A percentile compares a stretch with the other conserved stretches of the same genome.
These are phyloP conservation scores for Strobilomyces echinocephalus DNA, from an alignment of 768 basidiomycete species.

Conservation along the genomic window DNA sequence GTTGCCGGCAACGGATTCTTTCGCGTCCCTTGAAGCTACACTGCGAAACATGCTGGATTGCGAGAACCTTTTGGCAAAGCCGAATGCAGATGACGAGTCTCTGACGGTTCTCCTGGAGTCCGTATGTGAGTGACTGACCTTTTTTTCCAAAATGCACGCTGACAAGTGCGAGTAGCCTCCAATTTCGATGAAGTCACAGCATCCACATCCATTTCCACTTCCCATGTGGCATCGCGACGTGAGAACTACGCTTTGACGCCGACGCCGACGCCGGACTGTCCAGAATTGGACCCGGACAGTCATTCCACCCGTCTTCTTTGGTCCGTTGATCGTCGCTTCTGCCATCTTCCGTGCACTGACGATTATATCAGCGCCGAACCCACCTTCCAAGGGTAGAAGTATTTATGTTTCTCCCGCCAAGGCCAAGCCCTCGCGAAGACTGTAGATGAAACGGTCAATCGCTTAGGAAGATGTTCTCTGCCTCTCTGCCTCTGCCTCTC, in stretches of 20 bases:
- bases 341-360: background rate
- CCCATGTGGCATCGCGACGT: background rate
- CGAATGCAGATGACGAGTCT: background rate
- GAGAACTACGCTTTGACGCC: background rate
- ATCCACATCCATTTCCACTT: slow-evolving; percentile 4
- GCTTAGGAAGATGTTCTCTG: background rate
- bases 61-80: background rate
- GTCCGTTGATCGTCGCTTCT: slow-evolving; percentile 4
- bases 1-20: background rate
- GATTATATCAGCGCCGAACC: background rate
- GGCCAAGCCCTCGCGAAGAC: background rate
- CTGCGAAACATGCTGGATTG: background rate
- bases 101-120: background rate
- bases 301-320: background rate
- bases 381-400: background rate
- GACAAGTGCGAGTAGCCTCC: slow-evolving; percentile 1
- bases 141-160: background rate
- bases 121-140: slow-evolving; percentile 8
- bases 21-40: background rate
- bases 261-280: background rate
- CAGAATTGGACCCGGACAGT: background rate
- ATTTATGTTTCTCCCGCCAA: background rate
- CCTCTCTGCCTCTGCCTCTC: background rate
- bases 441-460: background rate
- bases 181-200: background rate